These are phyloP conservation scores for Aspergillus latus DNA, from an alignment of 2,329 filamentous ascomycete genomes.

Conservation along the genomic window DNA sequence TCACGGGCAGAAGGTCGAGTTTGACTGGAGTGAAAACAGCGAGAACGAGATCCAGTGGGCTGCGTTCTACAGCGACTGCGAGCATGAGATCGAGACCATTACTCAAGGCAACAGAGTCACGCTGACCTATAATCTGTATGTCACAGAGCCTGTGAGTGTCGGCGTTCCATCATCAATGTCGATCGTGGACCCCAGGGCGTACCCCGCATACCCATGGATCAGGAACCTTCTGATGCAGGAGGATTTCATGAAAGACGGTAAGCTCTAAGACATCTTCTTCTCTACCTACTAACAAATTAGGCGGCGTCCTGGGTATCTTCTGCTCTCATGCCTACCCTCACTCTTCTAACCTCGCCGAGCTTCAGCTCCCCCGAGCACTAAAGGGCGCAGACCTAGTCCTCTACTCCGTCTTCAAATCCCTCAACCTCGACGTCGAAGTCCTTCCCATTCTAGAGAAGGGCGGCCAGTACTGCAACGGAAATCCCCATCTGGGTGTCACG, in stretches of 20 bases:
- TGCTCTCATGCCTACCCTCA: conserved; percentile 53
- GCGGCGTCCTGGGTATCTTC: conserved; percentile 47
- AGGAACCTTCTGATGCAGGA: conserved; percentile 29
- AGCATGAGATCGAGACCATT: conserved; percentile 47
- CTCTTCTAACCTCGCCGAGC: conserved; percentile 22
- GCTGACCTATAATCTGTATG: conserved; percentile 61
- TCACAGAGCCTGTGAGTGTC: conserved; percentile 35
- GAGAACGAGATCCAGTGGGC: conserved; percentile 34
- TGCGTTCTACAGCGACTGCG: conserved; percentile 41
- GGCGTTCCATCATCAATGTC: conserved; percentile 10
- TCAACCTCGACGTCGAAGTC: conserved; percentile 33
- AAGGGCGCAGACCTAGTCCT: conserved; percentile 51
- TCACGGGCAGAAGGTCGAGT: conserved; percentile 26
- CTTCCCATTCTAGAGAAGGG: conserved; percentile 27
- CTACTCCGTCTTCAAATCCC: conserved; percentile 37
- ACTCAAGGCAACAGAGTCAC: conserved; percentile 55
- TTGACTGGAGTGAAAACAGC: conserved; percentile 29
- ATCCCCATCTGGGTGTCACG: background rate
- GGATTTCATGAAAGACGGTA: conserved; percentile 42
- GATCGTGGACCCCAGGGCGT: conserved; percentile 30
- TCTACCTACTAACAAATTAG: conserved; percentile 26
- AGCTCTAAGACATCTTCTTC: background rate
- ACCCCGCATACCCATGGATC: conserved; percentile 36
- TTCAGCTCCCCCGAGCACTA: conserved; percentile 37
- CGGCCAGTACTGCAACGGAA: background rate